Percentiles rank a stretch among this genome's conserved stretches.
phyloP scores from a whole-genome alignment of 345 rosid species.

The Lepidium aucheri region DNA sequence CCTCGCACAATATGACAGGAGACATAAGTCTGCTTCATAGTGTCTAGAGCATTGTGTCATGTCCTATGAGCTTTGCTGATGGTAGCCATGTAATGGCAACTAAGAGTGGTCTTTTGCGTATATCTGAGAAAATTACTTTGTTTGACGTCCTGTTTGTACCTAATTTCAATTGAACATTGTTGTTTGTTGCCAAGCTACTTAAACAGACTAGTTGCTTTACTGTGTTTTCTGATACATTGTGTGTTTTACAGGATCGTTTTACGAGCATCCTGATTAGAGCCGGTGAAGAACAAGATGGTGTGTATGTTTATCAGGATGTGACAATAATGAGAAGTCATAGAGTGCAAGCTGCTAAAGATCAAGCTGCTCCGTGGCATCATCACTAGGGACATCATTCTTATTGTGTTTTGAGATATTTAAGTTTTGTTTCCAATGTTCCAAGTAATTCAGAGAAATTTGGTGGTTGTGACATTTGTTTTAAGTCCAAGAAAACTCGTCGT shows the following conservation, averaged over 20 bases:
- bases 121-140: no score
- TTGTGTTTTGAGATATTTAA: not conserved
- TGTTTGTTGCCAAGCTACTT: no score
- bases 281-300: not conserved
- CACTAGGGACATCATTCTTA: not conserved
- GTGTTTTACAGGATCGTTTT: not conserved
- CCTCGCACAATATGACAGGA: no score
- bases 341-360: no score
- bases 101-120: no score
- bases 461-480: not conserved
- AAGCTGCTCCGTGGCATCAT: not conserved
- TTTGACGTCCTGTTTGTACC: no score
- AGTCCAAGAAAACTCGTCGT: not conserved
- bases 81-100: no score
- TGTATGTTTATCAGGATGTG: not conserved
- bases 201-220: no score
- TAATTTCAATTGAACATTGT: no score
- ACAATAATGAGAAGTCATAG: not conserved
- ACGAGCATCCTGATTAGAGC: not conserved
- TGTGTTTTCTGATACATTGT: not conserved
- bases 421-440: not conserved
- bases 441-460: not conserved
- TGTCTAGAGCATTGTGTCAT: no score
- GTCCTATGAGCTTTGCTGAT: no score
- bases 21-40: no score